Conservation (phyloP, 2,329 filamentous ascomycete species). For the Verticillium zaregamsianum region DNA sequence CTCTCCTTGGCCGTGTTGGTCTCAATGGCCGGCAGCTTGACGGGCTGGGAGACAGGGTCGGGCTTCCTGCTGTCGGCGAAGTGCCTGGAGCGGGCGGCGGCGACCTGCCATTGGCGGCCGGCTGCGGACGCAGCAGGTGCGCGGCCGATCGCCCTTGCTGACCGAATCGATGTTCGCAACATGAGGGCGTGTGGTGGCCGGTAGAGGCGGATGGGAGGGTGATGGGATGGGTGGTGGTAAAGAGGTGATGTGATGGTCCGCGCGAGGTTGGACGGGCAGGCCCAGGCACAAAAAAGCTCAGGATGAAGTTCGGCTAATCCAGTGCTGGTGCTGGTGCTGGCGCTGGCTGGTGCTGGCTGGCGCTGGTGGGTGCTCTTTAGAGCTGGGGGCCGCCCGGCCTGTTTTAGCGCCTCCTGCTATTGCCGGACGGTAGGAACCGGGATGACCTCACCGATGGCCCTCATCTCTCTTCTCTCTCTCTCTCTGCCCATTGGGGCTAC, state of each 20-base stretch:
- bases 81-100: constrained; percentile 35
- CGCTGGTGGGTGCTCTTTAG: not conserved
- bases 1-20: constrained; percentile 45
- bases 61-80: constrained; percentile 53
- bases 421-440: constrained; percentile 14
- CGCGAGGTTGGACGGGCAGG: constrained; percentile 19
- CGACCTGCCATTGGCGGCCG: constrained; percentile 54
- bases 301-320: constrained; percentile 39
- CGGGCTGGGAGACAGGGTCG: constrained; percentile 42
- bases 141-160: constrained; percentile 55
- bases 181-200: constrained; percentile 52
- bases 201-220: constrained; percentile 23
- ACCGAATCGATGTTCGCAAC: constrained; percentile 66
- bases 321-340: not conserved
- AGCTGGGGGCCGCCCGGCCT: not conserved
- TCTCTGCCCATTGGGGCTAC: too few species aligned
- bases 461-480: too few species aligned
- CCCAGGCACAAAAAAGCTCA: constrained; percentile 34
- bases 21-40: constrained; percentile 50
- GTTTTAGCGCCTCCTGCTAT: constrained; percentile 1
- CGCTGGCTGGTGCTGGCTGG: not conserved
- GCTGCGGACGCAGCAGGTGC: constrained; percentile 48
- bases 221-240: constrained; percentile 24
- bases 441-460: constrained; percentile 7
- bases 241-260: constrained; percentile 9